Conservation (phyloP, 805 yeast species). For the Lachancea waltii region DNA sequence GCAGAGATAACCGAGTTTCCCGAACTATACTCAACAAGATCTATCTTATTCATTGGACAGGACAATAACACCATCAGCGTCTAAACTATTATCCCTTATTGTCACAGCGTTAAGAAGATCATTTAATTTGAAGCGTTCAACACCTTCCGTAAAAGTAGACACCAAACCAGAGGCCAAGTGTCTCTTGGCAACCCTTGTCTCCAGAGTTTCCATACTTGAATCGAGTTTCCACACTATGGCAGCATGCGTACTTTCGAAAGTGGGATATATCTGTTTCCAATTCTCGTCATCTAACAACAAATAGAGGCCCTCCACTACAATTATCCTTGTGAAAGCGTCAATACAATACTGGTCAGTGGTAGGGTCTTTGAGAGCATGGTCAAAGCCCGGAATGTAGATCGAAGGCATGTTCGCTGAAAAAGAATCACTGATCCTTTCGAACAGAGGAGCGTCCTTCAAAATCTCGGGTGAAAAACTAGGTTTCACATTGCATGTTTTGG, state of each 20-base stretch:
- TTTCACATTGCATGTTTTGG: slow-evolving; percentile 15
- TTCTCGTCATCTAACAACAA: slow-evolving; percentile 50
- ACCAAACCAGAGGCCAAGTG: slow-evolving; percentile 59
- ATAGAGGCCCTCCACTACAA: slow-evolving; percentile 75
- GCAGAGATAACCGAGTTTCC: too few species aligned
- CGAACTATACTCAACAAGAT: too few species aligned
- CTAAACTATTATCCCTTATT: slow-evolving; percentile 19
- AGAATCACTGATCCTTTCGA: slow-evolving; percentile 17
- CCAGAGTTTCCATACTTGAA: slow-evolving; percentile 40
- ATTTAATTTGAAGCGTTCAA: slow-evolving; percentile 42
- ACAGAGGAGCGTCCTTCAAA: background rate
- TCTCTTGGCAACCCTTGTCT: slow-evolving; percentile 55
- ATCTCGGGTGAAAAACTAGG: slow-evolving; percentile 13
- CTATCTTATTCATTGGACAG: slow-evolving; percentile 20
- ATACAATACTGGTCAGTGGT: slow-evolving; percentile 45
- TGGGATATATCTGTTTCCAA: slow-evolving; percentile 39
- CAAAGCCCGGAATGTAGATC: slow-evolving; percentile 61
- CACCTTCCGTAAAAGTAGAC: slow-evolving; percentile 42
- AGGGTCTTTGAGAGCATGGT: slow-evolving; percentile 72
- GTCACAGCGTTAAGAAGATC: slow-evolving; percentile 59
- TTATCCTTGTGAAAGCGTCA: slow-evolving; percentile 40
- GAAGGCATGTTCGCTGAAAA: slow-evolving; percentile 28
- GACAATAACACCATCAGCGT: slow-evolving; percentile 12
- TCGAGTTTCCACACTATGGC: slow-evolving; percentile 48
- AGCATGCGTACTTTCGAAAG: slow-evolving; percentile 20